Evolutionary conservation across 345 rosid genomes (phyloP), one percentile per base, ranked within the genome.

Genomic region (Pugionium cornutum): DNA sequence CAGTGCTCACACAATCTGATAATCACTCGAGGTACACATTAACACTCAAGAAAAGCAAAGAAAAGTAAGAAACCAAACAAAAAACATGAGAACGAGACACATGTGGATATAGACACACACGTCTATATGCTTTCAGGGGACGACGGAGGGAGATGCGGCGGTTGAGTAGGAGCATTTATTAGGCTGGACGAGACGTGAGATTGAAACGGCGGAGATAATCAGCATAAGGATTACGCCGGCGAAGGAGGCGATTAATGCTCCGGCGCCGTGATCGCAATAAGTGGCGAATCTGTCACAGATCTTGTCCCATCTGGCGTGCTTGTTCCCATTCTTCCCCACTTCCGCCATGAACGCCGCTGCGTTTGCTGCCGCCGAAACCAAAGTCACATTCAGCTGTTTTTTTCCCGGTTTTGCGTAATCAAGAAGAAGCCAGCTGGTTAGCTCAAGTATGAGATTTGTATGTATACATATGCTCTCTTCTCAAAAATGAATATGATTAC

Each of bases 321-420:
- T 76, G 70, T 90, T 94, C 1, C 99, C 99, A 0, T 84, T 59
- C 83, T 80, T 90, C 25, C 95, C 97, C 4, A 94, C 65, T 64
- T 85, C 91, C 7, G 97, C 83, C 89, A 94, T 86, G 84, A 84
- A 94, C 4, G 67, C 79, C 0, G 99, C 99, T 10, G 89, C 95
- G 35, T 78, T 82, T 7, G 77, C 91, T 26, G 77, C 99, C 29
- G 84, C 96, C 0, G 97, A 85, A 1, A 79, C 54, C 57, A 85
- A 28, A 0, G 74, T 83, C 74, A 77, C 89, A 5, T 85, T 86
- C 71, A 83, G 53, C 99, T 94, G 81, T 40, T 28, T 58, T 9
- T 7, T 18, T 31, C 11, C 39, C 9, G 5, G 33, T 44, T 48
- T 33, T 34, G 43, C 29, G 45, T 7, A 40, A 33, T 11, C 48